A percentile compares a stretch with the other conserved stretches of the same genome.
phyloP scores from a whole-genome alignment of 2,329 filamentous ascomycete species.

The Xylaria multiplex region DNA sequence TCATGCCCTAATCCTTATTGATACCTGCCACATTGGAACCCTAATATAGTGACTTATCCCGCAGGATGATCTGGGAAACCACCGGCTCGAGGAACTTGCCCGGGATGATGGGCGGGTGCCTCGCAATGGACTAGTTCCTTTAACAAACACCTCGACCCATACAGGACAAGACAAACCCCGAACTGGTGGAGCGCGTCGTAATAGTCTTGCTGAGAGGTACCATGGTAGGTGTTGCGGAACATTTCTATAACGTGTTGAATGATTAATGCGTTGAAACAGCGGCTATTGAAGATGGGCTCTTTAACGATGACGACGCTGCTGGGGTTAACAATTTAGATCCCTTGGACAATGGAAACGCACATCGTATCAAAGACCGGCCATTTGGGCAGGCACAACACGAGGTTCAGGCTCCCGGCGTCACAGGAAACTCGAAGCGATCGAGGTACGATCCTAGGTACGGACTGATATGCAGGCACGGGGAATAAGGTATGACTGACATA shows the following conservation, averaged over 20 bases:
- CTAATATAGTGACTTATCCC: conserved; percentile 4
- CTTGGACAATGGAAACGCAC: conserved; percentile 41
- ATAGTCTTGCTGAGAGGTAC: conserved; percentile 15
- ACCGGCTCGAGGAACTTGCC: conserved; percentile 39
- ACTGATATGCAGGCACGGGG: neutral
- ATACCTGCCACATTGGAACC: neutral
- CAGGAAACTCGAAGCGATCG: neutral
- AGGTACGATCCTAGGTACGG: conserved; percentile 29
- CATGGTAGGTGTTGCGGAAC: conserved; percentile 28
- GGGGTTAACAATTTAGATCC: conserved; percentile 36
- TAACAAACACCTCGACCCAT: neutral
- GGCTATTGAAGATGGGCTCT: conserved; percentile 33
- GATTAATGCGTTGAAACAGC: conserved; percentile 32
- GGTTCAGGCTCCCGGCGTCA: conserved; percentile 8
- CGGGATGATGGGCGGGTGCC: conserved; percentile 3
- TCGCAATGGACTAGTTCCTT: neutral
- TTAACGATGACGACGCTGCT: conserved; percentile 40
- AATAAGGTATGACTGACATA: conserved; percentile 12
- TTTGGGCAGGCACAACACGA: neutral
- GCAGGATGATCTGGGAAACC: conserved; percentile 41
- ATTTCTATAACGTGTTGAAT: neutral
- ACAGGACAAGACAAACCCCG: neutral
- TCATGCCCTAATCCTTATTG: neutral
- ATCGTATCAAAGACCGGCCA: conserved; percentile 30
- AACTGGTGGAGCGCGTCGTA: neutral